These are phyloP conservation scores for Geranium incanum DNA, from an alignment of 441 rosid species.

Conservation along the genomic window DNA sequence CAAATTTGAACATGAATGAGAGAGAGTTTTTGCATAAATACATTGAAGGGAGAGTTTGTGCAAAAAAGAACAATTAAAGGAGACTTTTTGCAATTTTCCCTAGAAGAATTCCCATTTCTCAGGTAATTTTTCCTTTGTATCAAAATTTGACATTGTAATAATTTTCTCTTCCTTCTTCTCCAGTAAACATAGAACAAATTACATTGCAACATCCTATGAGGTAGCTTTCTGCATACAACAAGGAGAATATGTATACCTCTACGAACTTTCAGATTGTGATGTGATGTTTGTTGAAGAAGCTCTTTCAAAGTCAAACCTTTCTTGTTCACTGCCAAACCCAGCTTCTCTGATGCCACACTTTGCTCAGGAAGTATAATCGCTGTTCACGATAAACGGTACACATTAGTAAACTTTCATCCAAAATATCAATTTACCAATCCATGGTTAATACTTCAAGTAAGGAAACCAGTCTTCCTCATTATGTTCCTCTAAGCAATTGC, in stretches of 20 bases:
- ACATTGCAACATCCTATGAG: slow-evolving; percentile 6
- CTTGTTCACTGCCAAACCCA: slow-evolving; percentile 76
- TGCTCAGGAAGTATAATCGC: slow-evolving; percentile 87
- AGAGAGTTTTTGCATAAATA: too few species aligned
- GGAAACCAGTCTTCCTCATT: not conserved
- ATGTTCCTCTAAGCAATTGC: not conserved
- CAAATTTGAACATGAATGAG: too few species aligned
- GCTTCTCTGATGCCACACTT: slow-evolving; percentile 68
- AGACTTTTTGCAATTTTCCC: too few species aligned
- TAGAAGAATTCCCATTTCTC: not conserved
- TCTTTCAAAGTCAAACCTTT: slow-evolving; percentile 83
- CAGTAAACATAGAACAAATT: not conserved
- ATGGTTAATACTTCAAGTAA: not conserved
- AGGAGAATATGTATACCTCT: slow-evolving; percentile 34
- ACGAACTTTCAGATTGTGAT: slow-evolving; percentile 76
- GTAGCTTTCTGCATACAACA: not conserved
- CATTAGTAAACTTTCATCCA: not conserved
- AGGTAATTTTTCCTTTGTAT: not conserved
- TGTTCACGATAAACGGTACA: slow-evolving; percentile 27
- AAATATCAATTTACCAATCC: not conserved
- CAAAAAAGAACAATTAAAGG: too few species aligned
- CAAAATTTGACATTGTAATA: not conserved
- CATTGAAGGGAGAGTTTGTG: too few species aligned
- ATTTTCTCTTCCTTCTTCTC: not conserved
- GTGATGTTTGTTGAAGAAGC: slow-evolving; percentile 73